These are phyloP conservation scores for Pyrus hybrid DNA, from an alignment of 331 rosid species.

Conservation along the genomic window DNA sequence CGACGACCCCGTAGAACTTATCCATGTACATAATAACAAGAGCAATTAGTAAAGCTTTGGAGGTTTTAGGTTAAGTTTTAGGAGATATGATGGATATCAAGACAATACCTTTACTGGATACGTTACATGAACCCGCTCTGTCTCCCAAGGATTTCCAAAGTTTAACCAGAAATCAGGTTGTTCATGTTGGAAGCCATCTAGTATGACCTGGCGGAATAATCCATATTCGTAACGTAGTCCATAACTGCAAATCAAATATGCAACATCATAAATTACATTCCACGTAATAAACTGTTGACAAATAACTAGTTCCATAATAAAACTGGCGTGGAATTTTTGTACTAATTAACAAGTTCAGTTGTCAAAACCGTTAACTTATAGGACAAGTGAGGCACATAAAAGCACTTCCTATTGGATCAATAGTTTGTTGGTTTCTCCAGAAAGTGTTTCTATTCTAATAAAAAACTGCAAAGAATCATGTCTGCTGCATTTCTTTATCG, in stretches of 20 bases:
- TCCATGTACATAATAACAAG: conserved; percentile 14
- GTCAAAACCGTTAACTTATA: neutral
- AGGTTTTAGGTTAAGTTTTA: conserved; percentile 13
- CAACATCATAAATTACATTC: conserved; percentile 6
- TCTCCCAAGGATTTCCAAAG: conserved; percentile 81
- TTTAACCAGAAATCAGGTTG: conserved; percentile 76
- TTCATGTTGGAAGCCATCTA: conserved; percentile 69
- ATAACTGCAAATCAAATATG: conserved; percentile 41
- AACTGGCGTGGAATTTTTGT: neutral
- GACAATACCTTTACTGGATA: conserved; percentile 62
- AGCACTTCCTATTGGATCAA: neutral
- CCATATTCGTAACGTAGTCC: conserved; percentile 75
- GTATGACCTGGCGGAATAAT: conserved; percentile 61
- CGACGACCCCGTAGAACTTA: conserved; percentile 57
- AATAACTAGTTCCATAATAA: neutral
- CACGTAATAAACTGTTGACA: neutral
- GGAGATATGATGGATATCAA: conserved; percentile 2
- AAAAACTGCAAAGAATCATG: neutral
- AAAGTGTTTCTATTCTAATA: neutral
- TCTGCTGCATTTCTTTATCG: neutral
- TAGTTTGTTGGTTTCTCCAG: neutral
- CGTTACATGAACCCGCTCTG: conserved; percentile 60
- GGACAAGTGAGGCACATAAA: neutral
- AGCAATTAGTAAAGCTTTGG: conserved; percentile 14
- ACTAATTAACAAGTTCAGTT: neutral